phyloP scores from a whole-genome alignment of 2,329 filamentous ascomycete species.

The Coleophoma crateriformis region DNA sequence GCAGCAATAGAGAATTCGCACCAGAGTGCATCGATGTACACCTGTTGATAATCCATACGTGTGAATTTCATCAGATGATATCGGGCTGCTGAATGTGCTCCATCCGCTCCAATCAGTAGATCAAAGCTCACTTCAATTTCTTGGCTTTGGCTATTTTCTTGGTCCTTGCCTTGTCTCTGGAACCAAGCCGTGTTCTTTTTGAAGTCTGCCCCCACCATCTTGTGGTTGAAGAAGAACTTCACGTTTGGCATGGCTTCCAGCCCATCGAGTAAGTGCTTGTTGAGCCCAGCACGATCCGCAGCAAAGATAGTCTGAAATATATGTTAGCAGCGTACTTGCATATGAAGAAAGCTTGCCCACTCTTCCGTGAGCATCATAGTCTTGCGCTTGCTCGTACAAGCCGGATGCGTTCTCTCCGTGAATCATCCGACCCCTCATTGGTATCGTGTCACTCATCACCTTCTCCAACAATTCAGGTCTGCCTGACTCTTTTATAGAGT shows the following conservation, averaged over 20 bases:
- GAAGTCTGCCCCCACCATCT: slow-evolving; percentile 87
- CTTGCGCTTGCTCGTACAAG: slow-evolving; percentile 73
- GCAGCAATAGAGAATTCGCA: slow-evolving; percentile 86
- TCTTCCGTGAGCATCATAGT: slow-evolving; percentile 83
- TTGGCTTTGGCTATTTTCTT: slow-evolving; percentile 18
- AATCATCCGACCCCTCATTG: slow-evolving; percentile 96
- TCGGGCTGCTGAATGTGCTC: slow-evolving; percentile 84
- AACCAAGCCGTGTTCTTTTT: slow-evolving; percentile 79
- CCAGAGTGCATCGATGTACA: slow-evolving; percentile 96
- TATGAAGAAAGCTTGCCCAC: slow-evolving; percentile 42
- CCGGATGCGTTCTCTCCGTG: slow-evolving; percentile 65
- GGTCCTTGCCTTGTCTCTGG: slow-evolving; percentile 40
- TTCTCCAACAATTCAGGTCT: slow-evolving; percentile 63
- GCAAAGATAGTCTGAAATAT: slow-evolving; percentile 68
- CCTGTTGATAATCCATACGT: slow-evolving; percentile 84
- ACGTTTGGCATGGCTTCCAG: slow-evolving; percentile 84
- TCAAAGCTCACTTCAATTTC: slow-evolving; percentile 88
- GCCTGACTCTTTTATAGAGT: slow-evolving; percentile 71
- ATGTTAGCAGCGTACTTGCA: slow-evolving; percentile 1
- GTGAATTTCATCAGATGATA: slow-evolving; percentile 96
- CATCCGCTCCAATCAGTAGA: slow-evolving; percentile 89
- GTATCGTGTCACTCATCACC: slow-evolving; percentile 74
- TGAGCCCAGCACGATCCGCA: slow-evolving; percentile 78
- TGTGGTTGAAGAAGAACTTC: slow-evolving; percentile 87
- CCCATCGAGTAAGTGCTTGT: slow-evolving; percentile 77